phyloP scores from a whole-genome alignment of 768 basidiomycete species.

The Tylopilus vinaceipallidus region DNA sequence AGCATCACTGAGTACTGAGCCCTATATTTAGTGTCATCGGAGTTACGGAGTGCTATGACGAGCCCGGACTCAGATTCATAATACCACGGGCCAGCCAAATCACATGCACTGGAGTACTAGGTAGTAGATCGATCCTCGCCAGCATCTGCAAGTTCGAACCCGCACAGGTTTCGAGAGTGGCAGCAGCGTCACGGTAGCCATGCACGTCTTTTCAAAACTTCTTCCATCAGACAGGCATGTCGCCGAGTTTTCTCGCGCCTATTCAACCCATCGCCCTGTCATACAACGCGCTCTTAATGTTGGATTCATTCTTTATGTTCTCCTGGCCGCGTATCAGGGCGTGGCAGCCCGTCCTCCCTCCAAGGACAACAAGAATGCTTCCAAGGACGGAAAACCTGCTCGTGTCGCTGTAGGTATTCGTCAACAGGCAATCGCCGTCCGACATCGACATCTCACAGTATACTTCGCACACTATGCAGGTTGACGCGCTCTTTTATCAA shows the following conservation, averaged over 20 bases:
- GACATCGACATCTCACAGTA: background rate
- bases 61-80: too few species aligned
- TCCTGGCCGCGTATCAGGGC: constrained; percentile 60
- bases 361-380: constrained; percentile 13
- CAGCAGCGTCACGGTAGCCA: constrained; percentile 6
- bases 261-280: constrained; percentile 62
- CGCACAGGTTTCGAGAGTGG: background rate
- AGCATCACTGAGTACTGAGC: too few species aligned
- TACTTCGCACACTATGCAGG: constrained; percentile 39
- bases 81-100: too few species aligned
- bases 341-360: constrained; percentile 45
- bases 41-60: too few species aligned
- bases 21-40: too few species aligned
- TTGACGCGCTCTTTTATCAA: constrained; percentile 90
- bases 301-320: constrained; percentile 68
- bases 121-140: background rate
- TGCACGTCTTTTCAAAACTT: constrained; percentile 31
- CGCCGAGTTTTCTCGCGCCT: constrained; percentile 47
- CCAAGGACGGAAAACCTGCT: constrained; percentile 42
- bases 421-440: background rate
- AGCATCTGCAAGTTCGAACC: background rate
- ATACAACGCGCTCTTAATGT: constrained; percentile 71
- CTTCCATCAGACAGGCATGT: constrained; percentile 37
- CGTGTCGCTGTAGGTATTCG: constrained; percentile 62
- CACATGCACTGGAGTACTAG: too few species aligned